Conservation (phyloP, 2,329 filamentous ascomycete species). For the Botrytis porri region DNA sequence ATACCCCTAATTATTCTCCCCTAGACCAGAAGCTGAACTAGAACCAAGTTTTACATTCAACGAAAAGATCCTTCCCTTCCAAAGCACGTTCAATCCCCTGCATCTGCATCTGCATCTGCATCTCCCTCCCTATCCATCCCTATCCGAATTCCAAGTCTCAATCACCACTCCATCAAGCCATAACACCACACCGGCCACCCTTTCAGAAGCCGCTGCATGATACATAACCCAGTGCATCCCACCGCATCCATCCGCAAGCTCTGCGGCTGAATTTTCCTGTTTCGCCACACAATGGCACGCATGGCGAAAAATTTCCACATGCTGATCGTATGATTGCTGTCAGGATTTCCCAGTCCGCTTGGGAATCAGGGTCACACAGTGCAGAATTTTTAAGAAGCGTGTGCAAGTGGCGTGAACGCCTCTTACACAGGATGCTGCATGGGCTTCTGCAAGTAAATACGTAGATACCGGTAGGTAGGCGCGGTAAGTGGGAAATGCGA, state of each 20-base stretch:
- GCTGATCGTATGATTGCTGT: neutral
- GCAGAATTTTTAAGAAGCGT: neutral
- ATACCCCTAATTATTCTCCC: neutral
- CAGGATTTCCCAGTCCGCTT: neutral
- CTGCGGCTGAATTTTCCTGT: neutral
- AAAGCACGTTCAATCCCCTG: neutral
- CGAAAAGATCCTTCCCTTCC: neutral
- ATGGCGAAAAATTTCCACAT: neutral
- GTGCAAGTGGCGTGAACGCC: neutral
- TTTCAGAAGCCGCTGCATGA: neutral
- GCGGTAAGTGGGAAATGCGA: neutral
- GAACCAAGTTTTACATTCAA: neutral
- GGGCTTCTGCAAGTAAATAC: neutral
- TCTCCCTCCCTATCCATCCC: no score
- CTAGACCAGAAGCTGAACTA: neutral
- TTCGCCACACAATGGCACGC: no score
- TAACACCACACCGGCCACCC: fast-evolving
- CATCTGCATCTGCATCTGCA: no score
- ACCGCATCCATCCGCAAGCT: neutral
- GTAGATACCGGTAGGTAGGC: neutral
- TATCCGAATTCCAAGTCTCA: neutral
- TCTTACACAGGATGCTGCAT: neutral
- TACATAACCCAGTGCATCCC: no score
- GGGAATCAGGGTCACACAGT: neutral
- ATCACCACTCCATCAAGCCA: neutral